Evolutionary conservation across 164 flowering plant genomes (phyloP).

Genomic region (Stephania cephalantha): DNA sequence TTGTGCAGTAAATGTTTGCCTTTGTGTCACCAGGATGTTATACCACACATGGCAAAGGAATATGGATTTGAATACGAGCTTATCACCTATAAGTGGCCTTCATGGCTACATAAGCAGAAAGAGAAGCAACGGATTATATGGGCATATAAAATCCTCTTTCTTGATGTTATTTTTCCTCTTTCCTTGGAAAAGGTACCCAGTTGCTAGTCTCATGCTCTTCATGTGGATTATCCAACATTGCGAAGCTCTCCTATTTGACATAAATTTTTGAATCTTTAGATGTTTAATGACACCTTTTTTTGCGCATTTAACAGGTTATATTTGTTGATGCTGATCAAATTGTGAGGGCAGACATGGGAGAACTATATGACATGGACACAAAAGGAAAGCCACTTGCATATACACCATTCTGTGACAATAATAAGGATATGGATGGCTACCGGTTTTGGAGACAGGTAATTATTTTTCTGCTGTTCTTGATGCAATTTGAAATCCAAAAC

Average conservation of each 20-base stretch:
- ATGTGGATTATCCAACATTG: conserved; percentile 1
- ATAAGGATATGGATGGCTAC: conserved; percentile 98
- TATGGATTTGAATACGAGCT: conserved; percentile 94
- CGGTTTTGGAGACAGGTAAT: conserved; percentile 97
- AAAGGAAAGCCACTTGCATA: conserved; percentile 93
- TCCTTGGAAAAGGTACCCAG: conserved; percentile 76
- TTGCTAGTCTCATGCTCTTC: background rate
- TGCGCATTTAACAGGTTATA: conserved; percentile 62
- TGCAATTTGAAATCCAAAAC: background rate
- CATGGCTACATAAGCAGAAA: conserved; percentile 96
- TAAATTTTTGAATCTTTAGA: conserved; percentile 20
- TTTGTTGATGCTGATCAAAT: conserved; percentile 99
- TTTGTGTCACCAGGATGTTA: conserved; percentile 58
- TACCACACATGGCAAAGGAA: conserved; percentile 90
- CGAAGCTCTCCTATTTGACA: background rate
- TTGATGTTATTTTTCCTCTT: conserved; percentile 97
- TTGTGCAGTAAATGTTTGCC: background rate
- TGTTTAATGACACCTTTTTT: conserved; percentile 30
- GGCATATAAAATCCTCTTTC: conserved; percentile 96
- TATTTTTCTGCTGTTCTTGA: background rate
- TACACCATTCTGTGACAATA: conserved; percentile 97
- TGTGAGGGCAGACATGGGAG: conserved; percentile 95
- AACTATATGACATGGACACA: conserved; percentile 95
- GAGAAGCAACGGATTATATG: conserved; percentile 97
- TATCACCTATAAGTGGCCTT: conserved; percentile 97